These are phyloP conservation scores for Wilcoxina mikolae DNA, from an alignment of 495 filamentous ascomycete species.

Conservation along the genomic window DNA sequence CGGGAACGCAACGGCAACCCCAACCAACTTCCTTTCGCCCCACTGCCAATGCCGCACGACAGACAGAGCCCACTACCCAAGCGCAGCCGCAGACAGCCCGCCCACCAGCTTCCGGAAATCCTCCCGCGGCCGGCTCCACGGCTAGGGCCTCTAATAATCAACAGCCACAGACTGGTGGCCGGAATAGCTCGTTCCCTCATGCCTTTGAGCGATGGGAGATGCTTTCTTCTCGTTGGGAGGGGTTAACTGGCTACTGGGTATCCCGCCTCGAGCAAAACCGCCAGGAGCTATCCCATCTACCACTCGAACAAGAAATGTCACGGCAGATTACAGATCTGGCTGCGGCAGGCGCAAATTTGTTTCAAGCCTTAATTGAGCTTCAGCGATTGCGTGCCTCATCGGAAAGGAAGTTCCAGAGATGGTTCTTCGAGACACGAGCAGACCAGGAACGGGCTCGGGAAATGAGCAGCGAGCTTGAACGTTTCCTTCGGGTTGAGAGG, in stretches of 20 bases:
- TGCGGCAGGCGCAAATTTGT: slow-evolving; percentile 89
- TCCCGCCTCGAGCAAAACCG: slow-evolving; percentile 78
- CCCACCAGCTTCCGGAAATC: not conserved
- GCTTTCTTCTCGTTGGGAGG: slow-evolving; percentile 94
- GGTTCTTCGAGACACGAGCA: slow-evolving; percentile 88
- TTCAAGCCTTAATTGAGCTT: slow-evolving; percentile 92
- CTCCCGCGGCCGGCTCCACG: not conserved
- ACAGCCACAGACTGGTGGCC: slow-evolving; percentile 34
- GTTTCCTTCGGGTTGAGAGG: slow-evolving; percentile 56
- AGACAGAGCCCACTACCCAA: not conserved
- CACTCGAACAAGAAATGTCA: slow-evolving; percentile 71
- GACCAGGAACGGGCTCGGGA: slow-evolving; percentile 79
- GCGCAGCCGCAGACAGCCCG: not conserved
- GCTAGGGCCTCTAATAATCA: slow-evolving; percentile 7
- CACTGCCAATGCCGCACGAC: not conserved
- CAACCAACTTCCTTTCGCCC: slow-evolving; percentile 13
- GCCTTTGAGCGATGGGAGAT: slow-evolving; percentile 97
- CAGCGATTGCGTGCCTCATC: slow-evolving; percentile 91
- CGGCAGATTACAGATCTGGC: slow-evolving; percentile 91
- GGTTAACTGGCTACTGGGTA: slow-evolving; percentile 93
- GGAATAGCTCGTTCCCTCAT: slow-evolving; percentile 57
- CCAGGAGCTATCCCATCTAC: slow-evolving; percentile 64
- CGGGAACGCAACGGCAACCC: slow-evolving; percentile 8
- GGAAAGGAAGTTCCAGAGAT: slow-evolving; percentile 93
- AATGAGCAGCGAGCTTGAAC: slow-evolving; percentile 64